Conservation (phyloP, 148 eudicot species). For the Tetragonia tetragonoides region DNA sequence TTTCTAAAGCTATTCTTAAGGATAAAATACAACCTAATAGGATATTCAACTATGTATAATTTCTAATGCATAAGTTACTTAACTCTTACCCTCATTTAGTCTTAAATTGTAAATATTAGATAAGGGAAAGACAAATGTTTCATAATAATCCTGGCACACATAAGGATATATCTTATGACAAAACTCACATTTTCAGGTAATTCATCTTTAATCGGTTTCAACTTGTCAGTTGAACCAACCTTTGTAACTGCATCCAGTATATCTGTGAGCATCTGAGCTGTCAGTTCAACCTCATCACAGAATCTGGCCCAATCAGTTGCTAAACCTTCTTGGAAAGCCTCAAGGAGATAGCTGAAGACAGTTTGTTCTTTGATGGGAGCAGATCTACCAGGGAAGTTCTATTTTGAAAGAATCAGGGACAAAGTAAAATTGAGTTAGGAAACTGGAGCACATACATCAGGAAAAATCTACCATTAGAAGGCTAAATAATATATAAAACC, state of each 20-base stretch:
- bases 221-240: slow-evolving; percentile 67
- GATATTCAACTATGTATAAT: too few relatives aligned
- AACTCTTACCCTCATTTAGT: too few relatives aligned
- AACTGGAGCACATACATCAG: not conserved
- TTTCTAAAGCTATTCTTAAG: too few relatives aligned
- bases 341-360: slow-evolving; percentile 55
- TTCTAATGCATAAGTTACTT: too few relatives aligned
- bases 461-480: not conserved
- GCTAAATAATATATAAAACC: slow-evolving; percentile 2
- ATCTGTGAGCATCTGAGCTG: slow-evolving; percentile 33
- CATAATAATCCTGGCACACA: not conserved
- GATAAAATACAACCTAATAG: not conserved
- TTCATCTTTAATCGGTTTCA: slow-evolving; percentile 76
- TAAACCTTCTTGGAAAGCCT: slow-evolving; percentile 73
- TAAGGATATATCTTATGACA: not conserved
- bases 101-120: not conserved
- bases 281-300: slow-evolving; percentile 54
- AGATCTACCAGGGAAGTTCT: slow-evolving; percentile 77
- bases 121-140: too few relatives aligned
- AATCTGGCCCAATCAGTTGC: slow-evolving; percentile 65
- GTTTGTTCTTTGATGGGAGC: slow-evolving; percentile 79
- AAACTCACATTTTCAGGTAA: slow-evolving; percentile 73
- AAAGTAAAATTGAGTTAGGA: not conserved
- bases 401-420: not conserved
- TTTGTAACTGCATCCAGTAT: slow-evolving; percentile 49